phyloP scores from a whole-genome alignment of 2,329 filamentous ascomycete species.

The Phyllosticta citribraziliensis region DNA sequence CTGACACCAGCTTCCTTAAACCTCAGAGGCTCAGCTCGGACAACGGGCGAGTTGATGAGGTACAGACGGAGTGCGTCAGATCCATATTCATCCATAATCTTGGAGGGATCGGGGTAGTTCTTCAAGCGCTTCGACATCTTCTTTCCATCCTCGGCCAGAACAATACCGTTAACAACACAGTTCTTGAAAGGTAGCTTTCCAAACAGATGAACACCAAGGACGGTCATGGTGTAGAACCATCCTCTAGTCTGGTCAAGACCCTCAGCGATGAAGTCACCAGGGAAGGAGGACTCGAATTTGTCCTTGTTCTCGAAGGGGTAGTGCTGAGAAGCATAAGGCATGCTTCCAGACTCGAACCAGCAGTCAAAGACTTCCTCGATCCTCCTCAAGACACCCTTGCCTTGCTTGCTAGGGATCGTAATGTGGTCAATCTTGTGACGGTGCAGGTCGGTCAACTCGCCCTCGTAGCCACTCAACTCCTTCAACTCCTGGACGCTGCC shows the following conservation, averaged over 20 bases:
- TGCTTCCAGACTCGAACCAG: constrained; percentile 93
- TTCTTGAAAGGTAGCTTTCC: constrained; percentile 83
- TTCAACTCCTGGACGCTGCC: constrained; percentile 79
- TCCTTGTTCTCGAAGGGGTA: constrained; percentile 88
- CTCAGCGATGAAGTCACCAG: constrained; percentile 90
- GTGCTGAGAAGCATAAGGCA: constrained; percentile 86
- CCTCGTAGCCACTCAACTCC: constrained; percentile 74
- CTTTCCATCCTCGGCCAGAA: constrained; percentile 88
- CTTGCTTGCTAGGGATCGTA: constrained; percentile 82
- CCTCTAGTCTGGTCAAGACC: constrained; percentile 88
- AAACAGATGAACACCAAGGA: constrained; percentile 81
- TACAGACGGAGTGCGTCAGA: constrained; percentile 91
- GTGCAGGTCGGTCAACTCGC: constrained; percentile 77
- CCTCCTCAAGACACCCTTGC: constrained; percentile 71
- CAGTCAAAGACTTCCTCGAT: constrained; percentile 90
- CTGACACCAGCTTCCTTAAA: constrained; percentile 92
- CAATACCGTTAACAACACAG: constrained; percentile 92
- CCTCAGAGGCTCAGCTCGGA: constrained; percentile 77
- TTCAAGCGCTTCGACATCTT: constrained; percentile 98
- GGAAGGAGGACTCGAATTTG: constrained; percentile 70
- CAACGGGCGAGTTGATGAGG: constrained; percentile 91
- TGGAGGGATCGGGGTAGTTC: constrained; percentile 82
- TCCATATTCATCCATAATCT: constrained; percentile 80
- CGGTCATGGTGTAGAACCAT: constrained; percentile 92
- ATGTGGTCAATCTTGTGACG: constrained; percentile 89